phyloP scores from a whole-genome alignment of 2,329 filamentous ascomycete genomes.

The Ceratocystis smalleyi region DNA sequence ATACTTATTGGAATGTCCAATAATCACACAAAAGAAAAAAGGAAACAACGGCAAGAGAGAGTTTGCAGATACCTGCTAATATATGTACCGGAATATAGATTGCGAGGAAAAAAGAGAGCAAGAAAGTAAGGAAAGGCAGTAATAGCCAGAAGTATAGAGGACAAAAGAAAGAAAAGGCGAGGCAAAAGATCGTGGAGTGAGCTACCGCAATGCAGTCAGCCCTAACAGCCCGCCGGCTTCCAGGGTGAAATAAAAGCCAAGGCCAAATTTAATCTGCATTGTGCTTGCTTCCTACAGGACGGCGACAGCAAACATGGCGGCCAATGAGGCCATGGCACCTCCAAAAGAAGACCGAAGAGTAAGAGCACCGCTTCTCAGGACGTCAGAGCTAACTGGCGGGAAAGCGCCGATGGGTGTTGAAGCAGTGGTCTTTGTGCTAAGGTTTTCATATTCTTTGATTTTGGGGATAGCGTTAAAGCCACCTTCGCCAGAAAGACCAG shows the following conservation, averaged over 20 bases:
- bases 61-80: not conserved
- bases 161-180: not conserved
- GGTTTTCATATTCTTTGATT: not conserved
- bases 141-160: not conserved
- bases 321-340: not conserved
- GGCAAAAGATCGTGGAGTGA: not conserved
- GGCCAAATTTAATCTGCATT: not conserved
- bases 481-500: not conserved
- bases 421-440: not conserved
- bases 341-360: not conserved
- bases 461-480: not conserved
- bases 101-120: not conserved
- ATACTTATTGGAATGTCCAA: not conserved
- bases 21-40: not conserved
- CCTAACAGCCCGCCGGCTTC: not conserved
- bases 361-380: constrained; percentile 1
- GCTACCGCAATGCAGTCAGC: not conserved
- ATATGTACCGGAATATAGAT: not conserved
- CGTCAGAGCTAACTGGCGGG: not conserved
- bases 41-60: not conserved
- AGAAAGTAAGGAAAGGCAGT: not conserved
- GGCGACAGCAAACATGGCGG: not conserved
- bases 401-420: not conserved
- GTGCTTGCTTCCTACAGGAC: not conserved
- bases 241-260: not conserved